Conservation (phyloP, 768 basidiomycete genomes). For the Phylloporus sp. region DNA sequence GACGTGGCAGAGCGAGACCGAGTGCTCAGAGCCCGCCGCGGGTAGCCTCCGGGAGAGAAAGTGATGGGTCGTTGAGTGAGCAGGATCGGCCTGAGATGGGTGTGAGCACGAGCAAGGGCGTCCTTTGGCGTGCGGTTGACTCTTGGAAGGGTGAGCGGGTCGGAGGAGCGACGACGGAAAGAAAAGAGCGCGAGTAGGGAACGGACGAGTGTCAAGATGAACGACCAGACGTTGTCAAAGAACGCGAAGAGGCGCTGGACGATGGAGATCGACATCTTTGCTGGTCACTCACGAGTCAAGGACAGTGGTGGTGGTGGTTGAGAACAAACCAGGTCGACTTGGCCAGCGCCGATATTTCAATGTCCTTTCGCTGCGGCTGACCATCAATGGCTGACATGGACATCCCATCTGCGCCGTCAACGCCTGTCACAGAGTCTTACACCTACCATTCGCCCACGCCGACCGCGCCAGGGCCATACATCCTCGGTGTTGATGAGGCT, state of each 20-base stretch:
- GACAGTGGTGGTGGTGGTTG: slow-evolving; percentile 9
- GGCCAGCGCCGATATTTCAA: slow-evolving; percentile 6
- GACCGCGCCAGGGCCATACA: slow-evolving; percentile 72
- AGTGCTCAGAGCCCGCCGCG: slow-evolving; percentile 1
- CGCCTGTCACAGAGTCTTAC: slow-evolving; percentile 64
- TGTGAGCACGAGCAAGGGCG: slow-evolving; percentile 11
- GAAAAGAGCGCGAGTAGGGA: slow-evolving; percentile 24
- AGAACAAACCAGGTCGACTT: neutral
- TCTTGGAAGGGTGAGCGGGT: slow-evolving; percentile 10
- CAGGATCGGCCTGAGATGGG: slow-evolving; percentile 18
- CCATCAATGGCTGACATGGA: slow-evolving; percentile 4
- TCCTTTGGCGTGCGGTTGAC: slow-evolving; percentile 1
- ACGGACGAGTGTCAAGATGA: slow-evolving; percentile 26
- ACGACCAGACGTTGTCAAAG: slow-evolving; percentile 20
- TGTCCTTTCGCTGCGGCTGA: slow-evolving; percentile 10
- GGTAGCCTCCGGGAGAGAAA: neutral
- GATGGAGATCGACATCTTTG: slow-evolving; percentile 13
- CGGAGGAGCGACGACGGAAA: slow-evolving; percentile 6
- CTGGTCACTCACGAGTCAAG: slow-evolving; percentile 10
- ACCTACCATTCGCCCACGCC: slow-evolving; percentile 74
- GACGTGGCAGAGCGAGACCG: slow-evolving; percentile 13
- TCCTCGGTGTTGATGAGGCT: slow-evolving; percentile 98
- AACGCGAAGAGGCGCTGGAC: slow-evolving; percentile 12
- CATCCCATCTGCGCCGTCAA: slow-evolving; percentile 57
- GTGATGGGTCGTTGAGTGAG: slow-evolving; percentile 15